Base-by-base conservation (phyloP, 2,329 filamentous ascomycete species). In the Botryotinia globosa region DNA sequence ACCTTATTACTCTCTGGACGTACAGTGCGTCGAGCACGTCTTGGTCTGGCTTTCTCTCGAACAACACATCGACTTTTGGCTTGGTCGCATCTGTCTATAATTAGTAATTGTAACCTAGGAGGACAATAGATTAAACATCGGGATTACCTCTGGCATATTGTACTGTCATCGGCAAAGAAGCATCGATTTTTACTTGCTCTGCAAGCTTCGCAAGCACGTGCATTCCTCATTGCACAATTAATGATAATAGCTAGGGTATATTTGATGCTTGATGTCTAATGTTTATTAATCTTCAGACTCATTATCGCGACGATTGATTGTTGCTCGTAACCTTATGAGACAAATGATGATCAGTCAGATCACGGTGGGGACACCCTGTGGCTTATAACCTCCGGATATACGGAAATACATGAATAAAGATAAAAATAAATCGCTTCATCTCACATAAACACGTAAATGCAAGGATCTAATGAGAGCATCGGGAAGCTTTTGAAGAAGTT, bases 151-250 rank as follows among this genome's bases (percentile, higher is more conserved):
- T 77, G 77, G 61, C 79, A 80, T 14, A 75, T 64, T 6, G 66
- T 73, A n/a, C 72, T 59, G 14, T 78, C 67, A 25, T 62, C 72
- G 32, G 71, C 67, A 45, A 77, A 79, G 20, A 77, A 74, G 65
- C 79, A 80, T 14, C 76, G 75, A 51, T 77, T 79, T 62, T 80
- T 80, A 69, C 77, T 78, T 18, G 74, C 76, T 51, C 79, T 70
- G 56, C 79, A 80, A 48, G 77, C 74, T 71, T 80, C 79, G 56
- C 79, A 80, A n/a, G 79, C 79, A 72, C 77, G 77, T 64, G 79
- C 77, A 72, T 79, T 80, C 78, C 75, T 44, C 74, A 67, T 68
- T 76, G 76, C 18, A 29, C 32, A 22, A 32, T 29, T 42, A 54
- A 42, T 42, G 45, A 54, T 29, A 18, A 5, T 29, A 22, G 34